phyloP scores from a whole-genome alignment of 2,329 filamentous ascomycete species.

The Dactylonectria macrodidyma region DNA sequence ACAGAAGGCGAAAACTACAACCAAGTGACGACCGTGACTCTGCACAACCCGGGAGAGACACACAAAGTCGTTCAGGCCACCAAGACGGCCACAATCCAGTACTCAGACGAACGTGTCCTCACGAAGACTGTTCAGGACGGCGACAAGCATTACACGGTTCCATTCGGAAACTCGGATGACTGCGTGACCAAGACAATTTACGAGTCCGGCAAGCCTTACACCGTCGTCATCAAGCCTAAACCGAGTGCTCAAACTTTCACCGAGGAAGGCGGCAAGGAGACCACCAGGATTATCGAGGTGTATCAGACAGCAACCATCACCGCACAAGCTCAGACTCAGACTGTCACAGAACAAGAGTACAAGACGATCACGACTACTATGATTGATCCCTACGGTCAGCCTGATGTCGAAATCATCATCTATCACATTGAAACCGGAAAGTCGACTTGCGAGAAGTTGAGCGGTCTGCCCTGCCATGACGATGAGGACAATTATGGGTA shows the following conservation, averaged over 20 bases:
- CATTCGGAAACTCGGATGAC: conserved; percentile 32
- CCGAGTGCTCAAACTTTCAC: conserved; percentile 38
- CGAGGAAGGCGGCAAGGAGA: conserved; percentile 34
- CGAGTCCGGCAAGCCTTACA: conserved; percentile 40
- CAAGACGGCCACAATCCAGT: conserved; percentile 7
- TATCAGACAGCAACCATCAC: conserved; percentile 43
- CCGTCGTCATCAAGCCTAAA: conserved; percentile 40
- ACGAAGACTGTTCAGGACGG: background rate
- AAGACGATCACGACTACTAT: conserved; percentile 45
- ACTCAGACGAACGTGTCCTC: conserved; percentile 4
- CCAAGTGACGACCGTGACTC: background rate
- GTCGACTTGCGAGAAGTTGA: conserved; percentile 47
- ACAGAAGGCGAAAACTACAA: background rate
- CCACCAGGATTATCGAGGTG: conserved; percentile 39
- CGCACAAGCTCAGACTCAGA: conserved; percentile 36
- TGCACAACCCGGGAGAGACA: background rate
- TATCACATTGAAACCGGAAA: conserved; percentile 51
- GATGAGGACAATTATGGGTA: background rate
- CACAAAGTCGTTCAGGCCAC: conserved; percentile 3
- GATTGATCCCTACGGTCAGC: conserved; percentile 30
- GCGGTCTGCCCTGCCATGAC: conserved; percentile 47
- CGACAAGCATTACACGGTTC: conserved; percentile 28
- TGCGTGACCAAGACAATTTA: conserved; percentile 44
- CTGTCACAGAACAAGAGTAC: conserved; percentile 35
- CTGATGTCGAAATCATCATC: conserved; percentile 51